Conservation (phyloP, 495 filamentous ascomycete genomes). For the Penicillium psychrofluorescens region DNA sequence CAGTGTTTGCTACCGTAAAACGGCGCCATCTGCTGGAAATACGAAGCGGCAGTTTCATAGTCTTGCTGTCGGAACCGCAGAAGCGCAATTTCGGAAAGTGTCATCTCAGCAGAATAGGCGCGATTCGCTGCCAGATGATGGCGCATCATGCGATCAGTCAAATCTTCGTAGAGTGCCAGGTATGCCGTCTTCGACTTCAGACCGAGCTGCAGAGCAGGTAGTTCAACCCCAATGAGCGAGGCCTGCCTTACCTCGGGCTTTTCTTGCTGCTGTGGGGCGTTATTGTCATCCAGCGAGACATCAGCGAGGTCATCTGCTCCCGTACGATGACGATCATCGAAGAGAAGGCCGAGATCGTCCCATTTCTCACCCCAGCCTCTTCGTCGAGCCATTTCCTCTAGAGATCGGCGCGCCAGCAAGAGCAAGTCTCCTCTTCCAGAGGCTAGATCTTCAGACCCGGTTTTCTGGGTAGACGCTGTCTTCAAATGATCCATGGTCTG, state of each 20-base stretch:
- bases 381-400: constrained; percentile 66
- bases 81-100: constrained; percentile 79
- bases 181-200: constrained; percentile 29
- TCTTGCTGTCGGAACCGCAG: constrained; percentile 67
- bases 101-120: constrained; percentile 63
- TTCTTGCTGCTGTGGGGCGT: constrained; percentile 6
- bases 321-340: constrained; percentile 45
- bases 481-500: constrained; percentile 26
- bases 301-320: constrained; percentile 43
- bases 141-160: constrained; percentile 63
- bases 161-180: constrained; percentile 59
- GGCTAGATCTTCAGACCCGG: constrained; percentile 77
- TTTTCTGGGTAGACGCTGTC: constrained; percentile 32
- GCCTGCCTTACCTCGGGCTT: constrained; percentile 35
- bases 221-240: constrained; percentile 22
- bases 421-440: constrained; percentile 73
- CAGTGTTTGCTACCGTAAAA: constrained; percentile 78
- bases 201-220: constrained; percentile 22
- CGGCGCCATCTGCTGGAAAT: constrained; percentile 73
- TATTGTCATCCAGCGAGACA: constrained; percentile 31
- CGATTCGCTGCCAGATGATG: constrained; percentile 72
- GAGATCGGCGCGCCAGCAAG: constrained; percentile 66
- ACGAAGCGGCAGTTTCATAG: constrained; percentile 64
- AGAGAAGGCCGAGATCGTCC: constrained; percentile 49
- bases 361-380: constrained; percentile 74